phyloP scores from a whole-genome alignment of 2,329 filamentous ascomycete genomes.

The Alternaria longipes region DNA sequence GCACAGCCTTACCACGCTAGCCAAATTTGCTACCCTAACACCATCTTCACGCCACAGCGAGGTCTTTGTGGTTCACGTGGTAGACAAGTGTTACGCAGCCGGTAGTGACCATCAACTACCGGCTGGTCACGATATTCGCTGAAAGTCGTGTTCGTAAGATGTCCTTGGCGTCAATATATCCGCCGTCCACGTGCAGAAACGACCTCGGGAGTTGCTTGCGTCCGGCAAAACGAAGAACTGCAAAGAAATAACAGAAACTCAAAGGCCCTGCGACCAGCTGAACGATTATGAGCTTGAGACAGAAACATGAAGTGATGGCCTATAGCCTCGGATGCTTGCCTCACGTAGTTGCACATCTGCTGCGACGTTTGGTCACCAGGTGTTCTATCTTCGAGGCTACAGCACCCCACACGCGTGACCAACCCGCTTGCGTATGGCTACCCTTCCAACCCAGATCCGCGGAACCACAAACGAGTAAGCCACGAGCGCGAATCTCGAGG shows the following conservation, averaged over 20 bases:
- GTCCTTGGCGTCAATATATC: conserved; percentile 3
- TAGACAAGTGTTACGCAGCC: conserved; percentile 6
- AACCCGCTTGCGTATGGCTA: background rate
- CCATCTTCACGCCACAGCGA: background rate
- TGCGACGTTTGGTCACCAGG: background rate
- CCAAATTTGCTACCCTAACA: background rate
- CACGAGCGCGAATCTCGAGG: background rate
- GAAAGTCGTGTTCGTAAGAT: background rate
- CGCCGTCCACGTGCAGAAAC: background rate
- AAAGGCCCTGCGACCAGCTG: background rate
- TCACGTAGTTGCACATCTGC: no score
- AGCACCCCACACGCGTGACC: background rate
- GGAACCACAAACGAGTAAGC: background rate
- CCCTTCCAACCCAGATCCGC: background rate
- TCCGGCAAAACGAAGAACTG: background rate
- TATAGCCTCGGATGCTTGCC: background rate
- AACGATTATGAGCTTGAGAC: background rate
- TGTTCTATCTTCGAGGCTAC: background rate
- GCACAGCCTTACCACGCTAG: conserved; percentile 15
- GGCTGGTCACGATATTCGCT: background rate
- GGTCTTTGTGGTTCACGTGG: background rate
- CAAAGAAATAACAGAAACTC: background rate
- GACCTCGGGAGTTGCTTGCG: background rate
- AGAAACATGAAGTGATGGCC: background rate
- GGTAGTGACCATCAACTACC: conserved; percentile 10